Evolutionary conservation across 352 stramenopile genomes (phyloP).

Genomic region (Globisporangium apiculatum): DNA sequence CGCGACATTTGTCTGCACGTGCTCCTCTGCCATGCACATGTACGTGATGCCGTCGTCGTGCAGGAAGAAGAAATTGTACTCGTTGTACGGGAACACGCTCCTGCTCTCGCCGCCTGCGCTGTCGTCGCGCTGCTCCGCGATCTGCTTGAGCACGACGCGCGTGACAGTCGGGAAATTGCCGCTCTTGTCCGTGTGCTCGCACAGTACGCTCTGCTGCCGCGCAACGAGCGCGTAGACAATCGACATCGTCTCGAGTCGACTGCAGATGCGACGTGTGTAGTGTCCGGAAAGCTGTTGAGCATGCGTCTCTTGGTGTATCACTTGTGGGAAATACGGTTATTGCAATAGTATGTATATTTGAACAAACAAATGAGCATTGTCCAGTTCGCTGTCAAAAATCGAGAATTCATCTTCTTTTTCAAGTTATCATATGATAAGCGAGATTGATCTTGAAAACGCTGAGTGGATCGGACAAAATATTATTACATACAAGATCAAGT

Average conservation of each 20-base stretch:
- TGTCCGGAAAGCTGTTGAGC: not conserved
- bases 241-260: constrained; percentile 33
- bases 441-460: too few species aligned
- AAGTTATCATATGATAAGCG: too few species aligned
- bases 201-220: constrained; percentile 67
- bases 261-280: too few species aligned
- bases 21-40: constrained; percentile 79
- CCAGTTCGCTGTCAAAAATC: too few species aligned
- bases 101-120: constrained; percentile 14
- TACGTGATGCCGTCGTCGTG: constrained; percentile 64
- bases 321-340: too few species aligned
- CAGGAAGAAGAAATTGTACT: constrained; percentile 82
- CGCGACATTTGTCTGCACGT: constrained; percentile 66
- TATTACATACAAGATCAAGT: too few species aligned
- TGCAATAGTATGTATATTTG: too few species aligned
- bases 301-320: not conserved
- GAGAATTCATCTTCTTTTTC: too few species aligned
- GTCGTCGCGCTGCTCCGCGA: constrained; percentile 42
- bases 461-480: too few species aligned
- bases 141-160: constrained; percentile 62
- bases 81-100: constrained; percentile 72
- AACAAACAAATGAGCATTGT: too few species aligned
- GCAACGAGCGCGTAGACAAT: constrained; percentile 71
- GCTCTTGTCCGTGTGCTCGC: constrained; percentile 65
- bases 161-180: constrained; percentile 76